These are phyloP conservation scores for Larix kaempferi DNA, from an alignment of 75 land plant genomes.

Conservation along the genomic window DNA sequence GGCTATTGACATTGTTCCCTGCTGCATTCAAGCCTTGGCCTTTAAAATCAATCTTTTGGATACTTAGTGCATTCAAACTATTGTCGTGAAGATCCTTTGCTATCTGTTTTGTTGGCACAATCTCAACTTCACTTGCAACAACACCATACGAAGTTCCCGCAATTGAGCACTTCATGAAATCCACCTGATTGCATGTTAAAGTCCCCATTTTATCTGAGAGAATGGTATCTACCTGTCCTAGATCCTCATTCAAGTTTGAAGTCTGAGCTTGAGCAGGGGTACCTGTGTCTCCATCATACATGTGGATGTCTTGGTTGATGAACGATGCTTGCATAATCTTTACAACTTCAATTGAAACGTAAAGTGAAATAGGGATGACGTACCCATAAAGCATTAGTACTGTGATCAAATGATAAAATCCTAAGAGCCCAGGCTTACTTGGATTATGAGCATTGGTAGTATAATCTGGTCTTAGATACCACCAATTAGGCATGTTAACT, in stretches of 20 bases:
- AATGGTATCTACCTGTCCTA: too few species aligned
- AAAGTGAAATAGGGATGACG: too few species aligned
- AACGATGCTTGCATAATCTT: too few species aligned
- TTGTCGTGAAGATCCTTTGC: slow-evolving; percentile 21
- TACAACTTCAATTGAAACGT: too few species aligned
- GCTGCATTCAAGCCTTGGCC: neutral
- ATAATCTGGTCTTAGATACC: too few species aligned
- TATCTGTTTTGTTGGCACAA: slow-evolving; percentile 15
- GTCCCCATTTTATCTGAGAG: slow-evolving; percentile 43
- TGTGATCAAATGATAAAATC: too few species aligned
- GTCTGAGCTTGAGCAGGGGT: slow-evolving; percentile 14
- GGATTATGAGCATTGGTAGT: too few species aligned
- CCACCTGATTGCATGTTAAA: slow-evolving; percentile 75
- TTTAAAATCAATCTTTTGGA: slow-evolving; percentile 1
- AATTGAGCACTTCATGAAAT: slow-evolving; percentile 61
- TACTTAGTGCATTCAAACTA: neutral
- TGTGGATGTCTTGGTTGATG: too few species aligned
- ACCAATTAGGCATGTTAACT: too few species aligned
- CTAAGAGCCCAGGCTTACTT: too few species aligned
- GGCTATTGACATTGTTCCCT: neutral
- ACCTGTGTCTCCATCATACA: too few species aligned
- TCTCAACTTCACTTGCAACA: slow-evolving; percentile 54
- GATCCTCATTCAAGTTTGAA: slow-evolving; percentile 42
- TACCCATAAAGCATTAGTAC: too few species aligned
- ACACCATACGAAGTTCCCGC: slow-evolving; percentile 56